These are phyloP conservation scores for Saturnispora quitensis DNA, from an alignment of 805 yeast genomes.

Conservation along the genomic window DNA sequence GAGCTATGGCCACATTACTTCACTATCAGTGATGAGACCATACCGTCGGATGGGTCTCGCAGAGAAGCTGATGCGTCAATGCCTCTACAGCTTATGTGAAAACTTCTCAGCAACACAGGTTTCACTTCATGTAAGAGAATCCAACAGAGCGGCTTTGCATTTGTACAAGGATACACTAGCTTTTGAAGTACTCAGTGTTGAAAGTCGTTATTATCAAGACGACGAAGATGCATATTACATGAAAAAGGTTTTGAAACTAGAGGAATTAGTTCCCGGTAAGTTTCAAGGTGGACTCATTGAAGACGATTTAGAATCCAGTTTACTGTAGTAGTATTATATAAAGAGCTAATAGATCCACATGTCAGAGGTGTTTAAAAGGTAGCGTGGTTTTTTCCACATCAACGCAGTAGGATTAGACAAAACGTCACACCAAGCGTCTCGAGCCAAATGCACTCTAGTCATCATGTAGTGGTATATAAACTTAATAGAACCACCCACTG, in stretches of 20 bases:
- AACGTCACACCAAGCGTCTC: slow-evolving; percentile 49
- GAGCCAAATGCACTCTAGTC: slow-evolving; percentile 99
- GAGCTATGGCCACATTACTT: slow-evolving; percentile 84
- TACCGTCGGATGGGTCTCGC: slow-evolving; percentile 95
- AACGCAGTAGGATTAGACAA: slow-evolving; percentile 39
- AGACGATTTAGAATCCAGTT: slow-evolving; percentile 49
- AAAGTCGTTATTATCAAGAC: slow-evolving; percentile 87
- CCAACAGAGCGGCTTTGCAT: slow-evolving; percentile 90
- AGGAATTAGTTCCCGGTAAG: slow-evolving; percentile 51
- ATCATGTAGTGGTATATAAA: slow-evolving; percentile 40
- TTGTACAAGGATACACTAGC: slow-evolving; percentile 76
- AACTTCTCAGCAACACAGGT: slow-evolving; percentile 75
- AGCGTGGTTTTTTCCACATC: slow-evolving; percentile 99
- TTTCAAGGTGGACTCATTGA: slow-evolving; percentile 39
- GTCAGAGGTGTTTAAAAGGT: slow-evolving; percentile 42
- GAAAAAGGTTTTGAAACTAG: slow-evolving; percentile 59
- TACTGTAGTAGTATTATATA: slow-evolving; percentile 21
- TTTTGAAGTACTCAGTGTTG: slow-evolving; percentile 76
- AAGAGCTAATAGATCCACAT: neutral
- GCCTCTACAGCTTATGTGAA: slow-evolving; percentile 68
- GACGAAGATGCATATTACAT: slow-evolving; percentile 97
- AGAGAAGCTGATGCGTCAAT: slow-evolving; percentile 79
- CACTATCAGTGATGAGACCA: slow-evolving; percentile 89
- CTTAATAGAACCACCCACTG: neutral
- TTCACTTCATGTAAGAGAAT: slow-evolving; percentile 85